Evolutionary conservation across 208 protist genomes (phyloP).

Genomic region (Acanthamoeba sp.): DNA sequence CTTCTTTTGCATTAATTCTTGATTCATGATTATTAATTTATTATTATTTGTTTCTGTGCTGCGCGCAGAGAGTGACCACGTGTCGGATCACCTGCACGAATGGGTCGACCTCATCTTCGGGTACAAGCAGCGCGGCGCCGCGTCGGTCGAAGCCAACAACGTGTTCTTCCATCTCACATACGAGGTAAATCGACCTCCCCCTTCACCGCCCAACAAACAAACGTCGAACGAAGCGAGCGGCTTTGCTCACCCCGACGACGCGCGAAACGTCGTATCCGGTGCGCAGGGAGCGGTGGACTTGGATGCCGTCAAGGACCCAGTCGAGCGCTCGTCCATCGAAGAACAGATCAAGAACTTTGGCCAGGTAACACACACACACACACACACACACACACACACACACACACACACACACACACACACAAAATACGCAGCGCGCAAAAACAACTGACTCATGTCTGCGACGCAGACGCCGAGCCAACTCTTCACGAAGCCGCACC

Average conservation of each 20-base stretch:
- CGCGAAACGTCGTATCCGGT: not conserved
- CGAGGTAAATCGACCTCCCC: conserved; percentile 81
- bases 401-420: too few relatives aligned
- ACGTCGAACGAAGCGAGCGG: too few relatives aligned
- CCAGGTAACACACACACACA: too few relatives aligned
- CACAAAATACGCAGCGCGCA: too few relatives aligned
- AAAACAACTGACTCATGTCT: too few relatives aligned
- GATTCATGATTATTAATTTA: too few relatives aligned
- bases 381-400: too few relatives aligned
- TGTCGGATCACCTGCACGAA: conserved; percentile 93
- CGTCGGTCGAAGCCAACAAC: conserved; percentile 95
- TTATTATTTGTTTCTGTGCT: not conserved
- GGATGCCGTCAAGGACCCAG: conserved; percentile 89
- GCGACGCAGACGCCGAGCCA: conserved; percentile 85
- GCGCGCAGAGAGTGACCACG: conserved; percentile 93
- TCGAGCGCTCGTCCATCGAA: conserved; percentile 90
- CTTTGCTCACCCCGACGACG: too few relatives aligned
- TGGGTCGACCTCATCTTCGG: conserved; percentile 99
- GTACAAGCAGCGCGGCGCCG: conserved; percentile 93
- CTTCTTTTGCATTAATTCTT: too few relatives aligned
- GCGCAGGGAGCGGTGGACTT: conserved; percentile 91
- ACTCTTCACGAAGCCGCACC: conserved; percentile 84
- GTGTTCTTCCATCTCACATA: conserved; percentile 96
- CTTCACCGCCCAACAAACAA: too few relatives aligned
- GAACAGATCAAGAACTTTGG: conserved; percentile 97